Evolutionary conservation across 768 basidiomycete genomes (phyloP).

Genomic region (Pulveroboletus sp.): DNA sequence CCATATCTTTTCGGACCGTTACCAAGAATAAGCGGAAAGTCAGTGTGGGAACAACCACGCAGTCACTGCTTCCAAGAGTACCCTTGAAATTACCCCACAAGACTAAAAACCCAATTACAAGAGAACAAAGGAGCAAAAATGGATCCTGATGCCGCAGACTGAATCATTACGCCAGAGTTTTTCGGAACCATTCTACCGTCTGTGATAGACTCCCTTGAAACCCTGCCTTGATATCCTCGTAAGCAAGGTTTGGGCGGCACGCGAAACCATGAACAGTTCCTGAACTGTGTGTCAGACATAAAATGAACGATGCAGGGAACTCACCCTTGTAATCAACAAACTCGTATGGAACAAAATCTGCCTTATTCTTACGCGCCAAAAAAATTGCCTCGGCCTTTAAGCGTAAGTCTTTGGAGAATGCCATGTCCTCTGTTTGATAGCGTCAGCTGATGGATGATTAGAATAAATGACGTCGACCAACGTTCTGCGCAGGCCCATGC

Average conservation of each 20-base stretch:
- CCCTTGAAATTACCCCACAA: too few relatives aligned
- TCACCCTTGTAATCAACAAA: slow-evolving; percentile 37
- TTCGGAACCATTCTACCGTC: slow-evolving; percentile 40
- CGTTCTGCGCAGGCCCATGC: slow-evolving; percentile 40
- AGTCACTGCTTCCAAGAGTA: neutral
- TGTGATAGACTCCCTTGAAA: slow-evolving; percentile 45
- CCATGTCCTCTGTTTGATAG: slow-evolving; percentile 30
- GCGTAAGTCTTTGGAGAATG: slow-evolving; percentile 25
- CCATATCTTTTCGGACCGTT: neutral
- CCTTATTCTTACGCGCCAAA: slow-evolving; percentile 26
- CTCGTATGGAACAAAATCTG: slow-evolving; percentile 32
- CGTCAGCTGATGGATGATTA: neutral
- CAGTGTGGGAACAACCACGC: neutral
- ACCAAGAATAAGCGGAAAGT: neutral
- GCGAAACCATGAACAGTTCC: slow-evolving; percentile 51
- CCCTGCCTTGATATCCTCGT: slow-evolving; percentile 41
- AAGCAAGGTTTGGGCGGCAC: slow-evolving; percentile 40
- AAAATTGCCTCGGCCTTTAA: slow-evolving; percentile 31
- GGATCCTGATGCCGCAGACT: too few relatives aligned
- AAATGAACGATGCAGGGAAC: neutral
- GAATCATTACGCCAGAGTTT: slow-evolving; percentile 25
- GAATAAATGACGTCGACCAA: slow-evolving; percentile 5
- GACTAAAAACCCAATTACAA: neutral
- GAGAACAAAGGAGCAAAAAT: neutral
- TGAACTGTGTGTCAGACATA: slow-evolving; percentile 16